Evolutionary conservation across 305 asterid species (phyloP).

Genomic region (Fraxinus sp.): DNA sequence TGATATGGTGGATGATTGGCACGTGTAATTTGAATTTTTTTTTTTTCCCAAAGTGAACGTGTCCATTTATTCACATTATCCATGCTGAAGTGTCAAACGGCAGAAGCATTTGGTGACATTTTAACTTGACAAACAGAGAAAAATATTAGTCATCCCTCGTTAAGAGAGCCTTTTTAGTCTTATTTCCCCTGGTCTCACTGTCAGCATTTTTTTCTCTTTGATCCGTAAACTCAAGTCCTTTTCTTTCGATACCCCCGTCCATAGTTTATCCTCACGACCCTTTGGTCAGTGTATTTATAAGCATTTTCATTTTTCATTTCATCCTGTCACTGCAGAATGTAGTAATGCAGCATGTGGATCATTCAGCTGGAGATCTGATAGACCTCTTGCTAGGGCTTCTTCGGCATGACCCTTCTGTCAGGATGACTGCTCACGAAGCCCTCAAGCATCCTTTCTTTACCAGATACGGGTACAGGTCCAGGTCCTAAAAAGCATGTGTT

Average conservation of each 20-base stretch:
- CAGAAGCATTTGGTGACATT: neutral
- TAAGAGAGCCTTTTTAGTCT: neutral
- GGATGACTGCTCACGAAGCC: slow-evolving; percentile 72
- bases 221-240: neutral
- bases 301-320: neutral
- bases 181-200: neutral
- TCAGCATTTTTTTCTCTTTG: neutral
- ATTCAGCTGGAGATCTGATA: slow-evolving; percentile 85
- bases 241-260: neutral
- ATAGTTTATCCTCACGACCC: neutral
- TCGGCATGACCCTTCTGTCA: slow-evolving; percentile 60
- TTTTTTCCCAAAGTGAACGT: neutral
- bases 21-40: neutral
- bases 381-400: slow-evolving; percentile 75
- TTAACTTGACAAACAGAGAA: neutral
- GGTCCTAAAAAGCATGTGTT: neutral
- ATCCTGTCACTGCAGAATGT: slow-evolving; percentile 33
- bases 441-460: slow-evolving; percentile 70
- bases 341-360: slow-evolving; percentile 84
- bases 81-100: neutral
- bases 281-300: neutral
- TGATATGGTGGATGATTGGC: neutral
- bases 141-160: neutral
- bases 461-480: neutral
- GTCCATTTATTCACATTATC: neutral